phyloP scores from a whole-genome alignment of 2,329 filamentous ascomycete genomes.

The Calycina herbarum region DNA sequence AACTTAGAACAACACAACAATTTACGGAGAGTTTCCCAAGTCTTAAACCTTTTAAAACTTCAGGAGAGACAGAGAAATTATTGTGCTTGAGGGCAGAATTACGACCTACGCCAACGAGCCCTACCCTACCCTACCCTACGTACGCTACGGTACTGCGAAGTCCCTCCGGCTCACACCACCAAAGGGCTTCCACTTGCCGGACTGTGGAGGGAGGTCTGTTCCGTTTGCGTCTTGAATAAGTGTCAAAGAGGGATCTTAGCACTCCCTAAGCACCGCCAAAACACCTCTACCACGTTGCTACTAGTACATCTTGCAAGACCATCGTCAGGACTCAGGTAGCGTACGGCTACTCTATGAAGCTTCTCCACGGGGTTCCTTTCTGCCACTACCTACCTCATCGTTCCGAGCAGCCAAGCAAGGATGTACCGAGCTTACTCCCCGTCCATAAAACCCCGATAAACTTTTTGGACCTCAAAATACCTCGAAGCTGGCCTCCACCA shows the following conservation, averaged over 20 bases:
- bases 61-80: no score
- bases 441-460: neutral
- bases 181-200: neutral
- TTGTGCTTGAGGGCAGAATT: no score
- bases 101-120: no score
- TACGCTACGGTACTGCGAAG: neutral
- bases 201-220: conserved; percentile 1
- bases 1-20: no score
- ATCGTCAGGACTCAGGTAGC: neutral
- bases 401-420: neutral
- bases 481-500: neutral
- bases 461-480: neutral
- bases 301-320: neutral
- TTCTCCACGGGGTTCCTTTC: neutral
- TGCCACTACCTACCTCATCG: conserved; percentile 2
- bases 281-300: neutral
- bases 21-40: no score
- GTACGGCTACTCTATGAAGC: neutral
- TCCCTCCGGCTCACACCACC: neutral
- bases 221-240: neutral
- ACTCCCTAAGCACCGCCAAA: neutral
- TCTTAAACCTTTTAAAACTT: no score
- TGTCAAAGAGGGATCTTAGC: neutral
- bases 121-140: neutral
- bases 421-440: neutral